A percentile compares a stretch with the other conserved stretches of the same genome.
Evolutionary conservation across 2,329 filamentous ascomycete species (phyloP).

Genomic region (Nothomitra cinnamomea): DNA sequence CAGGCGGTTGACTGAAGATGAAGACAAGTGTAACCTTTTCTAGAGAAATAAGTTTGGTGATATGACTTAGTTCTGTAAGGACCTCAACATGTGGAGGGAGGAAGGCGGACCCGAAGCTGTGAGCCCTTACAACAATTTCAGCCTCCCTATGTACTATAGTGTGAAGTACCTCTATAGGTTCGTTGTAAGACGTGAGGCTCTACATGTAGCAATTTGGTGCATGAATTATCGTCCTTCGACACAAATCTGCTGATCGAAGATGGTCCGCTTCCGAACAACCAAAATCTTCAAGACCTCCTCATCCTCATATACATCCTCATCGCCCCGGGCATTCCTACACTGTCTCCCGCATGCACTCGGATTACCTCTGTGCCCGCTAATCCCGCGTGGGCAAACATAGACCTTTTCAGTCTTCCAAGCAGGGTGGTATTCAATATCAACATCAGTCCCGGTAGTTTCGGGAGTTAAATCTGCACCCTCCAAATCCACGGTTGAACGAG

Average conservation of each 20-base stretch:
- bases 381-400: slow-evolving; percentile 21
- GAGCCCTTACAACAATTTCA: no score
- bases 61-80: no score
- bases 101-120: no score
- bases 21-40: no score
- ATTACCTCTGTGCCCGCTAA: slow-evolving; percentile 12
- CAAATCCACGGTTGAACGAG: background rate
- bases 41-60: no score
- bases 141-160: no score
- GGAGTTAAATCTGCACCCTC: background rate
- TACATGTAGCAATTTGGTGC: background rate
- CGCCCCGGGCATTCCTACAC: slow-evolving; percentile 8
- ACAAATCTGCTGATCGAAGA: slow-evolving; percentile 5
- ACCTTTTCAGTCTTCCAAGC: slow-evolving; percentile 21
- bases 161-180: no score
- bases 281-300: slow-evolving; percentile 6
- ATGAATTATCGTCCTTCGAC: slow-evolving; percentile 1
- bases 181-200: no score
- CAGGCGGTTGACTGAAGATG: no score
- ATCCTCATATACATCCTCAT: slow-evolving; percentile 9
- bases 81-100: no score
- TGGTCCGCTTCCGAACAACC: slow-evolving; percentile 7
- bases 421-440: slow-evolving; percentile 4
- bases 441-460: background rate
- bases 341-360: slow-evolving; percentile 2